Conservation (phyloP, 306 rosid species). For the Elaeagnus macrophylla region DNA sequence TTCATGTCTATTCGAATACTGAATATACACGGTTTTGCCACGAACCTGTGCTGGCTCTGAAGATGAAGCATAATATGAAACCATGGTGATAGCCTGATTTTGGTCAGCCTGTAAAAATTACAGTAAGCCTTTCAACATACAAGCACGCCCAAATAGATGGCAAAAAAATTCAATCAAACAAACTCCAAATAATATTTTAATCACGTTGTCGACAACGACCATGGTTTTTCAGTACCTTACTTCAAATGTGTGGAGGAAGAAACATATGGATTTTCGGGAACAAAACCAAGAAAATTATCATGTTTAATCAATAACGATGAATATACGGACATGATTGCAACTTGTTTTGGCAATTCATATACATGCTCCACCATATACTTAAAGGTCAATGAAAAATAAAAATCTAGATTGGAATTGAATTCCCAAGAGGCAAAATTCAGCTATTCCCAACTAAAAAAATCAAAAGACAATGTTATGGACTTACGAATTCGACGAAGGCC, state of each 20-base stretch:
- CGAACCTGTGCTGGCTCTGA: slow-evolving; percentile 92
- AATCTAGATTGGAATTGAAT: neutral
- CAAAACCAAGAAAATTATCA: too few species aligned
- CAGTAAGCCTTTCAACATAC: neutral
- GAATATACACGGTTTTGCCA: slow-evolving; percentile 88
- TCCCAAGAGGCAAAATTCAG: too few species aligned
- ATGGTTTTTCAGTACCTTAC: too few species aligned
- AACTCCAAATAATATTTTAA: neutral
- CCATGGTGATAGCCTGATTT: slow-evolving; percentile 90
- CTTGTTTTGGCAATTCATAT: too few species aligned
- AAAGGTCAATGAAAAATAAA: too few species aligned
- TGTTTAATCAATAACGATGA: too few species aligned
- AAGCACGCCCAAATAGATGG: neutral
- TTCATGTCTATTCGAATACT: slow-evolving; percentile 86
- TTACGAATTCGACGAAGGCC: slow-evolving; percentile 85
- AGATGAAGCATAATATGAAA: slow-evolving; percentile 85
- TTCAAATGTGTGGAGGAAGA: too few species aligned
- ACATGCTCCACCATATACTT: too few species aligned
- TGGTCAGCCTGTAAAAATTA: slow-evolving; percentile 53
- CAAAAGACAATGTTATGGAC: slow-evolving; percentile 2
- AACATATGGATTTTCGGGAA: too few species aligned
- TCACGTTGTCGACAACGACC: too few species aligned
- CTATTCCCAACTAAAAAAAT: neutral
- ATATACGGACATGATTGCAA: too few species aligned
- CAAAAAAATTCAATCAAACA: neutral